Evolutionary conservation across 2,329 filamentous ascomycete genomes (phyloP).

Genomic region (Penicillium aurantiogriseum): DNA sequence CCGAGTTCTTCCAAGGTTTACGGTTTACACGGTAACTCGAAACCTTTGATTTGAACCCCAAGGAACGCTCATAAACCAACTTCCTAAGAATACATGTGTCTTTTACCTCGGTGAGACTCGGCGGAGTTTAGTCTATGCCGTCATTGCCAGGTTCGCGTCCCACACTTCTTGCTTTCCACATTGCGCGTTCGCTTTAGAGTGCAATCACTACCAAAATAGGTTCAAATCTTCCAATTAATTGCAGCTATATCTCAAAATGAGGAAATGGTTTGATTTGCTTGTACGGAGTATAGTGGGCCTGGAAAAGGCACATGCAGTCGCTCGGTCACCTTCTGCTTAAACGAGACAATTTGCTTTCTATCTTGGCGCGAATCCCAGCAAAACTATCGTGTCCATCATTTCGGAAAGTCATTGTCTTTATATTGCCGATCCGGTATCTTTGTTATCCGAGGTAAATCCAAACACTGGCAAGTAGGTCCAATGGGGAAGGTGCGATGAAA

Average conservation of each 20-base stretch:
- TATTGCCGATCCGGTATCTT: conserved; percentile 28
- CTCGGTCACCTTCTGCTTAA: conserved; percentile 14
- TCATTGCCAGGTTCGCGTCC: conserved; percentile 35
- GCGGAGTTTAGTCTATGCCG: conserved; percentile 22
- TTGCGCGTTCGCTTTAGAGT: conserved; percentile 23
- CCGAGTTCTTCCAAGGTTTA: neutral
- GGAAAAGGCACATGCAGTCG: conserved; percentile 16
- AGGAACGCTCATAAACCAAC: neutral
- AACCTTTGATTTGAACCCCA: neutral
- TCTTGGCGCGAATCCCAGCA: conserved; percentile 27
- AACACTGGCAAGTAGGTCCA: neutral
- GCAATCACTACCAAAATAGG: neutral
- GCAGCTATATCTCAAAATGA: neutral
- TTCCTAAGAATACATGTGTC: conserved; percentile 9
- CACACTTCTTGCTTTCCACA: conserved; percentile 26
- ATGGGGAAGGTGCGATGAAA: neutral
- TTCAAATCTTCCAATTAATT: neutral
- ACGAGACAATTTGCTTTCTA: conserved; percentile 7
- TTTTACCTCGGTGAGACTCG: conserved; percentile 13
- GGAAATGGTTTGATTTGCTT: neutral
- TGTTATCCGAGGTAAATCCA: conserved; percentile 5
- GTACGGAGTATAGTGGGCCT: neutral
- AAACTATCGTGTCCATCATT: conserved; percentile 26
- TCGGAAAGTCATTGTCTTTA: conserved; percentile 24
- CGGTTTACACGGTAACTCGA: neutral